Evolutionary conservation across 2,329 filamentous ascomycete genomes (phyloP).

Genomic region (Aspergillus texensis): DNA sequence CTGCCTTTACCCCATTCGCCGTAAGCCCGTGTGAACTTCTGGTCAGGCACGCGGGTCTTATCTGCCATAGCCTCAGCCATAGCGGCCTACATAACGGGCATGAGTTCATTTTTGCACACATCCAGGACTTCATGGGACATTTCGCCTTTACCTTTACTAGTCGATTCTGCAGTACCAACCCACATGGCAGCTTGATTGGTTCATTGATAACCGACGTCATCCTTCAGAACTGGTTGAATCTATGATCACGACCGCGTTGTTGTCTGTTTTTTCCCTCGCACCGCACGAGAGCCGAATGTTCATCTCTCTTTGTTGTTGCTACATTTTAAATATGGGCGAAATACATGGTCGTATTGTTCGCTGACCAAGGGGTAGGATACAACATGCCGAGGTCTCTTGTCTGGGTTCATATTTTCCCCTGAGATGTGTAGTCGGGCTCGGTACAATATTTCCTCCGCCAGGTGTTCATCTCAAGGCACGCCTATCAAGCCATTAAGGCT

Average conservation of each 20-base stretch:
- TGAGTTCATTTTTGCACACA: neutral
- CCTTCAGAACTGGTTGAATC: neutral
- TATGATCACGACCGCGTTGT: neutral
- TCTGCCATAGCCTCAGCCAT: conserved; percentile 10
- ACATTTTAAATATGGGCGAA: neutral
- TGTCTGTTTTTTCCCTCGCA: neutral
- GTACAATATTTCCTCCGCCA: too few species aligned
- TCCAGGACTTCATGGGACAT: neutral
- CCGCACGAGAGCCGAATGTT: neutral
- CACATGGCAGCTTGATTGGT: conserved; percentile 8
- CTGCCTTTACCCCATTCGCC: conserved; percentile 8
- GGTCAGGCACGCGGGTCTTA: neutral
- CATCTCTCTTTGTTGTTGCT: neutral
- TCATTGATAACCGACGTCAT: conserved; percentile 6
- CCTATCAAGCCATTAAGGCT: too few species aligned
- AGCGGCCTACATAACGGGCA: conserved; percentile 1
- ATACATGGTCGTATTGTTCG: too few species aligned
- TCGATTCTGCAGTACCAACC: conserved; percentile 11
- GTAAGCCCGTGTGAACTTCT: conserved; percentile 5
- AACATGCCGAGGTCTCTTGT: too few species aligned
- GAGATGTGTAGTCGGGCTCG: too few species aligned
- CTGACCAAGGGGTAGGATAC: too few species aligned
- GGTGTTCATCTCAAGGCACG: too few species aligned
- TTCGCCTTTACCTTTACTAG: conserved; percentile 6
- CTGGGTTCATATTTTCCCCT: too few species aligned